Conservation (phyloP, 805 yeast species). For the Torulaspora microellipsoides region DNA sequence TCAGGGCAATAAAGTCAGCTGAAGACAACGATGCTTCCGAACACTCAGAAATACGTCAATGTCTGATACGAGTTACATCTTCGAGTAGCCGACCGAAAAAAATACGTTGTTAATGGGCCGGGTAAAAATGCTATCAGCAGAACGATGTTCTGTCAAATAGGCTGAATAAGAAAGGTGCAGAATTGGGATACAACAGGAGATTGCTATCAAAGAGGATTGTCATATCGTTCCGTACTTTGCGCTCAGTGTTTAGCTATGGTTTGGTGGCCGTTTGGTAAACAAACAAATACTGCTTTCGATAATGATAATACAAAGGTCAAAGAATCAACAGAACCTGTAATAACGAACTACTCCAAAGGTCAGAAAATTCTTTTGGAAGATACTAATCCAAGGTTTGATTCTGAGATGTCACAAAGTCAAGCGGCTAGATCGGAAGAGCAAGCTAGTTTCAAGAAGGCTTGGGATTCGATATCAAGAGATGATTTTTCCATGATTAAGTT, state of each 20-base stretch:
- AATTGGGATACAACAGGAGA: no score
- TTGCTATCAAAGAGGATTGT: no score
- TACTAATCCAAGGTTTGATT: conserved; percentile 39
- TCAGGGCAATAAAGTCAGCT: no score
- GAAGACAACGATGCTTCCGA: no score
- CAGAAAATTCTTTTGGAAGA: conserved; percentile 39
- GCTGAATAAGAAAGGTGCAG: no score
- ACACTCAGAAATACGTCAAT: background rate
- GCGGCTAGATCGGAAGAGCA: conserved; percentile 25
- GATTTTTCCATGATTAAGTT: conserved; percentile 53
- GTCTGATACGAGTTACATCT: background rate
- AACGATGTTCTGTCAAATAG: no score
- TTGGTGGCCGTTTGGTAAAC: conserved; percentile 21
- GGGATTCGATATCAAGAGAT: conserved; percentile 39
- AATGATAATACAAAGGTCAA: background rate
- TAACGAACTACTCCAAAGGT: conserved; percentile 30
- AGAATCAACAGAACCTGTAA: background rate
- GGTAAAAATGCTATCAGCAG: background rate
- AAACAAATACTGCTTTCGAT: conserved; percentile 1
- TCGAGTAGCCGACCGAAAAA: background rate
- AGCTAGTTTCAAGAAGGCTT: conserved; percentile 38
- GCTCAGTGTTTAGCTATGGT: conserved; percentile 11
- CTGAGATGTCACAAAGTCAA: conserved; percentile 24
- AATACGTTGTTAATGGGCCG: background rate
- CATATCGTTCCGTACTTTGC: no score